Base-by-base conservation (phyloP, 192 early-diverging fungal species). In the Coemansia sp. region DNA sequence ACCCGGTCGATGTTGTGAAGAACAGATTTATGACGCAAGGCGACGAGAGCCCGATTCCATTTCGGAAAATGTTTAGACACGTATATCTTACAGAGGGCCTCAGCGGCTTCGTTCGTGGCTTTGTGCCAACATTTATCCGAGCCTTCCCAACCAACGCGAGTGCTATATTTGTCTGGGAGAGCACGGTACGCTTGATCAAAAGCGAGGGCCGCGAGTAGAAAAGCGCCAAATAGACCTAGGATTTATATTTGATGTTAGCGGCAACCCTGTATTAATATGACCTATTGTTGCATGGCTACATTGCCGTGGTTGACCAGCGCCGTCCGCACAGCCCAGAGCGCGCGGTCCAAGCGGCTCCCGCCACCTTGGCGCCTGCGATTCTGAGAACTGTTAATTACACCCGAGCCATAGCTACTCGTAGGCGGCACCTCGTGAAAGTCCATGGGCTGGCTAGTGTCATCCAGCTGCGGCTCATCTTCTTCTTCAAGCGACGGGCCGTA, bases 131-230 rank as follows among this genome's bases (percentile, higher is more conserved):
- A 12, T 91, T 98, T 53, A 84, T 98, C 32, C 87, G 97, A 31
- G 88, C 92, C 3, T 98, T 98, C 77, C 96, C 96, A 2, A 97
- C 95, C 0, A 98, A 98, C 65, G 95, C 94, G 37, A 91, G 91
- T 24, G 95, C 94, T n/a, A 91, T 98, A 41, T 88, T 96, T 43
- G 89, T 92, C 2, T 96, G 92, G 86, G 94, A 98, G 62, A 86
- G 86, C 24, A 86, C 84, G 0, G 88, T 90, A 85, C 78, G 84
- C 5, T 46, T 85, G 14, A 74, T 84, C 20, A 75, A 72, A 24
- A 68, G 57, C 38, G 79, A 76, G 36, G 29, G 58, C 14, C 59
- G 40, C 14, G 40, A 68, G 5, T 79, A 72, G 57, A 54, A 10
- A 53, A 42, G 39, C 20, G 45, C 57, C 19, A 43, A 27, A 42